Conservation (phyloP, 441 rosid genomes). For the Erodium texanum region DNA sequence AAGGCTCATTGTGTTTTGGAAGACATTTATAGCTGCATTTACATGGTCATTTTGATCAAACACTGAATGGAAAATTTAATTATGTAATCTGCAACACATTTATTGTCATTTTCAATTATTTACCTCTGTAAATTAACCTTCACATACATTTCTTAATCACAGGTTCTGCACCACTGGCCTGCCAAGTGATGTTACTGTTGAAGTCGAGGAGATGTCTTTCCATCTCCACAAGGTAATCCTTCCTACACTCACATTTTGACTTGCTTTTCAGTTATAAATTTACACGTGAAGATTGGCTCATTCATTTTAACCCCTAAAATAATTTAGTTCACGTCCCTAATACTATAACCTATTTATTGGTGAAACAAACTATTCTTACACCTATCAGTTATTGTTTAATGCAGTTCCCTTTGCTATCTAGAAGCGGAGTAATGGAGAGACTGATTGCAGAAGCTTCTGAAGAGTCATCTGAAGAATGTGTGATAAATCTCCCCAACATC, state of each 20-base stretch:
- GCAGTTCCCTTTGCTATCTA: conserved; percentile 95
- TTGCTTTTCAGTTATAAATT: background rate
- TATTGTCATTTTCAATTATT: background rate
- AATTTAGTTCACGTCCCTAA: background rate
- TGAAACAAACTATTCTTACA: background rate
- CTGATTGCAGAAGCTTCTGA: conserved; percentile 66
- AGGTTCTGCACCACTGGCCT: conserved; percentile 98
- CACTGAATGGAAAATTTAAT: background rate
- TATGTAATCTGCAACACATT: background rate
- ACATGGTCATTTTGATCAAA: background rate
- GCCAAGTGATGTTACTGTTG: conserved; percentile 81
- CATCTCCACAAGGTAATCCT: conserved; percentile 92
- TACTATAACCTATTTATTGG: no score
- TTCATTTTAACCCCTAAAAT: background rate
- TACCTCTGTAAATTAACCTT: conserved; percentile 9
- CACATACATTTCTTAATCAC: conserved; percentile 12
- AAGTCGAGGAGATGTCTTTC: conserved; percentile 89
- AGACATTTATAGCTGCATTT: background rate
- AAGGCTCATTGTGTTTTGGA: background rate
- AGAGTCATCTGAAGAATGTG: conserved; percentile 51
- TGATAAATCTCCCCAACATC: conserved; percentile 44
- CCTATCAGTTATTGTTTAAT: conserved; percentile 14
- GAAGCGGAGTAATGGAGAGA: conserved; percentile 90
- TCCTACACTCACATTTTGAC: background rate
- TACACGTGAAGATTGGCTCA: background rate